Base-by-base conservation (phyloP, 352 stramenopile species). In the Pythium guiyangense region DNA sequence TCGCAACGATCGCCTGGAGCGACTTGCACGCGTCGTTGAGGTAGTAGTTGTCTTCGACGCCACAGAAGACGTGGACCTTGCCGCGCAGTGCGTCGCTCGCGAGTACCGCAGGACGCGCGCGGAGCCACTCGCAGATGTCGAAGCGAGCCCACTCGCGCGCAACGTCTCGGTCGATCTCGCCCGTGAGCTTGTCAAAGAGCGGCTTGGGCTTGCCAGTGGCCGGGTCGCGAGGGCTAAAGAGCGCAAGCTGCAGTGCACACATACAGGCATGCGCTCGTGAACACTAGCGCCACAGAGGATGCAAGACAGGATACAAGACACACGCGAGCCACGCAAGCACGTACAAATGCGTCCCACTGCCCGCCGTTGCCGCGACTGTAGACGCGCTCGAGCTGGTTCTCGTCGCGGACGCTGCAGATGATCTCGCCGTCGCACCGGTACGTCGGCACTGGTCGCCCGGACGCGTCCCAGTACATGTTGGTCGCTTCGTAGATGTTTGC, bases 61-160 rank as follows among this genome's bases (percentile, higher is more conserved):
- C 82, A 49, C 82, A 92, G 46, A 90, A 72, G 6, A 92, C 82
- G 51, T 90, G 79, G 47, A 92, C 60, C 42, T 90, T 92, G 27
- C 78, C 71, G 43, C 63, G 54, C 15, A 92, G 54, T 46, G 37
- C 45, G 25, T 68, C 70, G 10, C 73, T 71, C 0, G 62, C 61
- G 39, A 92, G 58, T 22, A 84, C 57, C 4, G 70, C 55, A 1
- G 67, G 66, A 11, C 58, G 67, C 39, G 66, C 67, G 25, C 58
- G 0, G 2, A 90, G 62, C 42, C 80, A 73, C 54, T 82, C 82
- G 59, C 69, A 81, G 54, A 92, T 84, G 48, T 92, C 82, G 18
- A 29, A 49, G 20, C 39, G 35, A 22, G 22, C 64, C 79, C 79
- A 92, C 49, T 86, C 74, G 37, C 67, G 65, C 0, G 70, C 77